Evolutionary conservation across 2,329 filamentous ascomycete genomes (phyloP), one percentile per base, ranked within the genome.

Genomic region (Exophiala calicioides): DNA sequence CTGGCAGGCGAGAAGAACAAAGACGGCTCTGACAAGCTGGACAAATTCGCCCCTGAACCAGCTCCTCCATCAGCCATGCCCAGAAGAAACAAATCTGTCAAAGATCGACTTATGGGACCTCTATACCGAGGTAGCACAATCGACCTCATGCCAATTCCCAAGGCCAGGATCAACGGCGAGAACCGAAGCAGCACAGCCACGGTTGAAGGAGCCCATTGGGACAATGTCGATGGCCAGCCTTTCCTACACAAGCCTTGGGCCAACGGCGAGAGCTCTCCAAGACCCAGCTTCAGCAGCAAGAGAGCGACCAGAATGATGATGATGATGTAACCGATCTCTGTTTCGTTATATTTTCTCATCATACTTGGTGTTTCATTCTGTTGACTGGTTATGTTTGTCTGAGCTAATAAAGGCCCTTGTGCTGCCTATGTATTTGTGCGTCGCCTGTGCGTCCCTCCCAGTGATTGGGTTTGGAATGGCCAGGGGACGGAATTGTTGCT

Each of bases 291-390:
- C 47, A 58, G 55, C 42, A 59, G 57, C 52, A 59, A 59, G 47
- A 44, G 57, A 13, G 57, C 57, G 5, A 59, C 57, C 15, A 55
- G 57, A 46, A 59, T 59, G 57, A 59, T 59, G 57, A 59, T 59
- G 57, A 58, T 59, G 57, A 59, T 59, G 57, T 59, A 39, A 52
- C 36, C 30, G 5, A 12, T 35, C 16, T 15, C 12, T 37, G 19
- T 44, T 19, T 18, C 13, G 31, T 42, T 31, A 8, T 24, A n/a
- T 19, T 35, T 30, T 8, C 9, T 36, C n/a, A 36, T 8, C 24
- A 27, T n/a, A 9, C 26, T 29, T 29, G 26, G 26, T 29, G 26
- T 29, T 29, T 9, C n/a, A 29, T 29, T 29, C 8, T 29, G 8
- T 8, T 29, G 8, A n/a, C 26, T n/a, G n/a, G n/a, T n/a, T n/a